Conservation (phyloP, 768 basidiomycete genomes). For the Amanita inopinata region DNA sequence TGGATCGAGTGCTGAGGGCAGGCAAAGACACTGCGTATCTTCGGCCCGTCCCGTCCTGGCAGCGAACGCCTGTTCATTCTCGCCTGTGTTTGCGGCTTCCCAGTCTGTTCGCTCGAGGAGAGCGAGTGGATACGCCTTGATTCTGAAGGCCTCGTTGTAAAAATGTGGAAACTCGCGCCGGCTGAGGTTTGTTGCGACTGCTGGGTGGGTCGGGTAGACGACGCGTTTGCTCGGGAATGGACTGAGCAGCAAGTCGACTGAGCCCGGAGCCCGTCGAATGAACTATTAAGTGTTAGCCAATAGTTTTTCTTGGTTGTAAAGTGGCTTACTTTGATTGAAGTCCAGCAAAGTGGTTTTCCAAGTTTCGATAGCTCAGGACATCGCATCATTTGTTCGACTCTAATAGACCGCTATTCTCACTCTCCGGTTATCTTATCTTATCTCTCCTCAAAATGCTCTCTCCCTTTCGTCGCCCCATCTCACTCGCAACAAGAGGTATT, state of each 20-base stretch:
- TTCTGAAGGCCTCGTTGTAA: conserved; percentile 1
- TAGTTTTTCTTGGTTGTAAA: too few species aligned
- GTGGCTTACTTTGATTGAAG: conserved; percentile 6
- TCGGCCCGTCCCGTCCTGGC: too few species aligned
- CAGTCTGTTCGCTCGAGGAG: conserved; percentile 1
- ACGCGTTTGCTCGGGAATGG: neutral
- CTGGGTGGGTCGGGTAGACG: conserved; percentile 9
- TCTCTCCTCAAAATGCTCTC: neutral
- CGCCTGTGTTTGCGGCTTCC: too few species aligned
- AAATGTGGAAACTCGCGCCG: conserved; percentile 4
- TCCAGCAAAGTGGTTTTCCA: neutral
- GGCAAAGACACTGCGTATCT: too few species aligned
- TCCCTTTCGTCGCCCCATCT: neutral
- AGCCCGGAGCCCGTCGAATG: neutral
- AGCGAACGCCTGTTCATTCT: too few species aligned
- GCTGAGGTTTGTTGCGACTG: neutral
- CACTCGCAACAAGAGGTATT: conserved; percentile 16
- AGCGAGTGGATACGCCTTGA: conserved; percentile 8
- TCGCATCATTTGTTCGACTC: neutral
- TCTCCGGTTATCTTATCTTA: neutral
- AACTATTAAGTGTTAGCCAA: too few species aligned
- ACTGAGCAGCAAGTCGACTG: neutral
- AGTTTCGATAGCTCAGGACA: conserved; percentile 5
- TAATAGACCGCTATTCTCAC: neutral
- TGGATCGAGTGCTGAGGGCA: conserved; percentile 1